These are phyloP conservation scores for Kluyveromyces aestuarii DNA, from an alignment of 805 yeast species.

Conservation along the genomic window DNA sequence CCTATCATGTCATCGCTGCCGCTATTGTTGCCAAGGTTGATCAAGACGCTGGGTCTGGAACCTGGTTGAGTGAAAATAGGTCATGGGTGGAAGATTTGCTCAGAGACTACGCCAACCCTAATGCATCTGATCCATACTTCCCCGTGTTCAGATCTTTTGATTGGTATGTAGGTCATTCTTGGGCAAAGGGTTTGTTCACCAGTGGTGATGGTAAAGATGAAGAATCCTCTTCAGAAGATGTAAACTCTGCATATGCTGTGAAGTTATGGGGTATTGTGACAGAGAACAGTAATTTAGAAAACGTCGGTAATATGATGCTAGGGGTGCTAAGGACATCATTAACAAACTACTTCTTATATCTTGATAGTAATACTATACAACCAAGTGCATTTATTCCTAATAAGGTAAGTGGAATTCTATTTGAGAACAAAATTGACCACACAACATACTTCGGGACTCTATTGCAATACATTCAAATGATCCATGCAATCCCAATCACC, in stretches of 20 bases:
- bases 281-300: constrained; percentile 43
- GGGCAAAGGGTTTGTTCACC: constrained; percentile 65
- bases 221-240: constrained; percentile 68
- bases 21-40: constrained; percentile 56
- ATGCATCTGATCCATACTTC: constrained; percentile 43
- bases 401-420: constrained; percentile 64
- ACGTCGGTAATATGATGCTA: constrained; percentile 49
- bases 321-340: constrained; percentile 48
- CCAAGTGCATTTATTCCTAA: constrained; percentile 49
- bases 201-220: constrained; percentile 72
- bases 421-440: constrained; percentile 65
- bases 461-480: constrained; percentile 68
- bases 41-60: constrained; percentile 33
- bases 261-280: constrained; percentile 55
- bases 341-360: constrained; percentile 45
- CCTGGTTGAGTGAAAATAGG: constrained; percentile 42
- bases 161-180: constrained; percentile 72
- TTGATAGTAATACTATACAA: constrained; percentile 44
- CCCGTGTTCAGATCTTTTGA: constrained; percentile 64
- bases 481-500: constrained; percentile 68
- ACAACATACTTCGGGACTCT: constrained; percentile 70
- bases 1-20: constrained; percentile 64
- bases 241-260: constrained; percentile 60
- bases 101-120: constrained; percentile 63
- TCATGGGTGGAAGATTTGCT: constrained; percentile 49